Evolutionary conservation across 1,284 basidiomycete genomes (phyloP).

Genomic region (Ganoderma multipileum): DNA sequence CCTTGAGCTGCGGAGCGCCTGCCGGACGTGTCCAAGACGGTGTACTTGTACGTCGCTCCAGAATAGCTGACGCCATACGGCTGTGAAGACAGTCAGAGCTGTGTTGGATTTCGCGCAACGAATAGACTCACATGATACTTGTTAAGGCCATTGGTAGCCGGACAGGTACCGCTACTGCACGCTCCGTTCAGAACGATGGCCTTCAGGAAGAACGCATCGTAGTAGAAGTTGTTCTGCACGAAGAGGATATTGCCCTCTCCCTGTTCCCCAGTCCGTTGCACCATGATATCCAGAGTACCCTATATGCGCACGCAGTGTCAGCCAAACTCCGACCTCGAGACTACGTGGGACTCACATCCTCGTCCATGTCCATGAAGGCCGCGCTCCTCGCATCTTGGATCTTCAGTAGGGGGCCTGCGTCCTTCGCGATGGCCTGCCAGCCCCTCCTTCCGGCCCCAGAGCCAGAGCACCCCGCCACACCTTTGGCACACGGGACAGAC

Average conservation of each 20-base stretch:
- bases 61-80: slow-evolving; percentile 94
- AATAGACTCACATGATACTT: slow-evolving; percentile 71
- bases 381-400: slow-evolving; percentile 84
- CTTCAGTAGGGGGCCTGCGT: slow-evolving; percentile 65
- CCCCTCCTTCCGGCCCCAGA: slow-evolving; percentile 61
- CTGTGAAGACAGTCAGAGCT: slow-evolving; percentile 46
- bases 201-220: slow-evolving; percentile 99
- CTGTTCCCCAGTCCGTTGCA: slow-evolving; percentile 82
- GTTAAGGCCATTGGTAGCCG: slow-evolving; percentile 61
- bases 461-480: slow-evolving; percentile 59
- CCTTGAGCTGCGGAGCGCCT: slow-evolving; percentile 90
- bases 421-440: slow-evolving; percentile 67
- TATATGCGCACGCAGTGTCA: slow-evolving; percentile 43
- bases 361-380: slow-evolving; percentile 92
- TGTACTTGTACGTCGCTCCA: slow-evolving; percentile 97
- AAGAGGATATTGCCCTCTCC: slow-evolving; percentile 76
- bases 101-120: background rate
- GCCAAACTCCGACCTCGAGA: background rate
- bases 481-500: slow-evolving; percentile 73
- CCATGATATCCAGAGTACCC: slow-evolving; percentile 93
- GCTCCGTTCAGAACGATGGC: slow-evolving; percentile 95
- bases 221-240: slow-evolving; percentile 97
- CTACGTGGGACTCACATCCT: slow-evolving; percentile 73
- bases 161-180: slow-evolving; percentile 84
- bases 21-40: slow-evolving; percentile 94